Evolutionary conservation across 148 eudicot genomes (phyloP).

Genomic region (Vaccinium macrocarpon): DNA sequence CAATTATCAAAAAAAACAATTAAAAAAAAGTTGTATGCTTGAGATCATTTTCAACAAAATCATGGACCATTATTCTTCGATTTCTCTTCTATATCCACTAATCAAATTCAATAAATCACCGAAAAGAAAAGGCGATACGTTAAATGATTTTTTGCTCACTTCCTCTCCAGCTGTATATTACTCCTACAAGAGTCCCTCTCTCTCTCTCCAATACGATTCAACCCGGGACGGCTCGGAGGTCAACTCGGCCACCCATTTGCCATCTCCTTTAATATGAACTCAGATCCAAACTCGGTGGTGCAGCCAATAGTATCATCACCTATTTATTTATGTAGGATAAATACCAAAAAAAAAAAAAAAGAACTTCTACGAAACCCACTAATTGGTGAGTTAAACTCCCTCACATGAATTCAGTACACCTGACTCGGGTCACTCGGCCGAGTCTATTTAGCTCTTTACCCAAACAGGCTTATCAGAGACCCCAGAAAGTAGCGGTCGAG

Average conservation of each 20-base stretch:
- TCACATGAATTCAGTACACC: neutral
- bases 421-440: constrained; percentile 1
- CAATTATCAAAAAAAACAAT: neutral
- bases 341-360: neutral
- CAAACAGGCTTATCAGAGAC: constrained; percentile 41
- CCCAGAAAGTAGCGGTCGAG: constrained; percentile 56
- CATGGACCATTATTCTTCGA: constrained; percentile 4
- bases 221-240: constrained; percentile 68
- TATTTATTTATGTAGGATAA: no score
- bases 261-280: constrained; percentile 42
- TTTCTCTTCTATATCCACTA: constrained; percentile 19
- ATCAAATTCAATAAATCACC: constrained; percentile 6
- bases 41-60: neutral
- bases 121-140: neutral
- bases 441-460: constrained; percentile 24
- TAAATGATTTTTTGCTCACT: neutral
- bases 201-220: constrained; percentile 27
- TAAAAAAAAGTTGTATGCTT: neutral
- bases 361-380: constrained; percentile 5
- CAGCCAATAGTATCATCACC: neutral
- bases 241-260: constrained; percentile 35
- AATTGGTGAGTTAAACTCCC: neutral
- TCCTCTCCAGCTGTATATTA: neutral
- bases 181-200: neutral
- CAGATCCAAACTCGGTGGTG: constrained; percentile 21